Percentiles rank a stretch among this genome's conserved stretches.
Evolutionary conservation across 2,329 filamentous ascomycete species (phyloP).

Genomic region (Verticillium nubilum): DNA sequence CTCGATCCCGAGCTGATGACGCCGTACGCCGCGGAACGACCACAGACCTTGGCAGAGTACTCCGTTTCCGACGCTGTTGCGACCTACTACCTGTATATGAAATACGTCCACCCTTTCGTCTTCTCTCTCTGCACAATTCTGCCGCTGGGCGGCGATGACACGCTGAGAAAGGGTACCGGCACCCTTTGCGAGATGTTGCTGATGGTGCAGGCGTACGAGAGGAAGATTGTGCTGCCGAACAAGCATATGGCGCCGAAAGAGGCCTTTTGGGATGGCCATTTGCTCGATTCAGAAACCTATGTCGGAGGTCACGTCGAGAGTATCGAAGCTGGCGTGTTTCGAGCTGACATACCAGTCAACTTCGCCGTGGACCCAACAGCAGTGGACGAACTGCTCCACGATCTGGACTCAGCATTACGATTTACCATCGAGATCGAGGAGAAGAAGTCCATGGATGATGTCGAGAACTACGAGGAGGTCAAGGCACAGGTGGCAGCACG

Average conservation of each 20-base stretch:
- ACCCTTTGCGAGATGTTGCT: constrained; percentile 99
- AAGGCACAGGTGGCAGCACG: constrained; percentile 73
- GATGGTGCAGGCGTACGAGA: constrained; percentile 96
- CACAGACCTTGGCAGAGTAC: constrained; percentile 93
- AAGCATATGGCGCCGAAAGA: constrained; percentile 91
- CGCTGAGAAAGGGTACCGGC: constrained; percentile 89
- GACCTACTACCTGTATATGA: constrained; percentile 99
- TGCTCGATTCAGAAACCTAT: constrained; percentile 95
- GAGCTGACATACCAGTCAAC: constrained; percentile 90
- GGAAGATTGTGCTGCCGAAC: constrained; percentile 89
- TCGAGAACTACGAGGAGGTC: constrained; percentile 78
- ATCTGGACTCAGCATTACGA: constrained; percentile 81
- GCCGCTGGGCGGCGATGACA: constrained; percentile 87
- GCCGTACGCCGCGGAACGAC: constrained; percentile 80
- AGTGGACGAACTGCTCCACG: constrained; percentile 79
- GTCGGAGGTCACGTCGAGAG: constrained; percentile 98
- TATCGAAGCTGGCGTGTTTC: constrained; percentile 96
- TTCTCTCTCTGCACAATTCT: constrained; percentile 98
- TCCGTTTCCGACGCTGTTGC: constrained; percentile 98
- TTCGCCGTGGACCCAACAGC: constrained; percentile 87
- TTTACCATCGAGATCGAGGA: constrained; percentile 85
- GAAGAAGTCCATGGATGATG: constrained; percentile 73
- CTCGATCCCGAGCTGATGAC: constrained; percentile 98
- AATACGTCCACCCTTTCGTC: constrained; percentile 99
- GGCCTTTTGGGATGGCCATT: constrained; percentile 92